phyloP scores from a whole-genome alignment of 495 filamentous ascomycete genomes.

The Annulohypoxylon moriforme region DNA sequence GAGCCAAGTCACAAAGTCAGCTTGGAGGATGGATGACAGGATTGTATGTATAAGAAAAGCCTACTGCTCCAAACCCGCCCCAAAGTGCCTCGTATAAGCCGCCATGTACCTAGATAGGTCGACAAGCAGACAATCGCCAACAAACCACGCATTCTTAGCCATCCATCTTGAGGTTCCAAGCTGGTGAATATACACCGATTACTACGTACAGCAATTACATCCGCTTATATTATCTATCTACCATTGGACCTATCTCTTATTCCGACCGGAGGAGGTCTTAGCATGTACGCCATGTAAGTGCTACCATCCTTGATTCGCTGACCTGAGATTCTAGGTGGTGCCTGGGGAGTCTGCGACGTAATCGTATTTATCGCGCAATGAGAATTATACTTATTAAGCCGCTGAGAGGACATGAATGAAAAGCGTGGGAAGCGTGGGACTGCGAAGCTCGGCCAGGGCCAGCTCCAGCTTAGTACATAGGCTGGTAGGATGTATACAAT shows the following conservation, averaged over 20 bases:
- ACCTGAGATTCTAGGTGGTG: slow-evolving; percentile 21
- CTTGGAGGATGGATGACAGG: not conserved
- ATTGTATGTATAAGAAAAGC: slow-evolving; percentile 39
- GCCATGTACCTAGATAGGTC: not conserved
- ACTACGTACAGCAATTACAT: slow-evolving; percentile 38
- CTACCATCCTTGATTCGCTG: slow-evolving; percentile 40
- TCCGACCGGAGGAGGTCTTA: slow-evolving; percentile 28
- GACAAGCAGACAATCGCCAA: slow-evolving; percentile 15
- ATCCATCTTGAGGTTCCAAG: slow-evolving; percentile 23
- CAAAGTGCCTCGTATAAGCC: slow-evolving; percentile 8
- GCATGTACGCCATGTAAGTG: slow-evolving; percentile 40
- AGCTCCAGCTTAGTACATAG: not conserved
- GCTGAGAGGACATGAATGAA: not conserved
- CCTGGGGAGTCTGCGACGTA: slow-evolving; percentile 27
- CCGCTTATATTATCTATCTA: slow-evolving; percentile 21
- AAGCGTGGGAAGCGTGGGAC: not conserved
- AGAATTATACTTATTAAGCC: slow-evolving; percentile 34
- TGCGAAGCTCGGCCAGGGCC: slow-evolving; percentile 18
- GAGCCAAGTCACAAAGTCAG: slow-evolving; percentile 3
- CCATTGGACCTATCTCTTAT: slow-evolving; percentile 30
- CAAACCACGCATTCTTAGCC: slow-evolving; percentile 33
- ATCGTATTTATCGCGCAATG: slow-evolving; percentile 44
- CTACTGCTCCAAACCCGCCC: not conserved
- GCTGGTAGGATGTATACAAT: slow-evolving; percentile 14
- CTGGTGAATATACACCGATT: slow-evolving; percentile 13